Base-by-base conservation (phyloP, 331 rosid species). In the Acacia concinna region DNA sequence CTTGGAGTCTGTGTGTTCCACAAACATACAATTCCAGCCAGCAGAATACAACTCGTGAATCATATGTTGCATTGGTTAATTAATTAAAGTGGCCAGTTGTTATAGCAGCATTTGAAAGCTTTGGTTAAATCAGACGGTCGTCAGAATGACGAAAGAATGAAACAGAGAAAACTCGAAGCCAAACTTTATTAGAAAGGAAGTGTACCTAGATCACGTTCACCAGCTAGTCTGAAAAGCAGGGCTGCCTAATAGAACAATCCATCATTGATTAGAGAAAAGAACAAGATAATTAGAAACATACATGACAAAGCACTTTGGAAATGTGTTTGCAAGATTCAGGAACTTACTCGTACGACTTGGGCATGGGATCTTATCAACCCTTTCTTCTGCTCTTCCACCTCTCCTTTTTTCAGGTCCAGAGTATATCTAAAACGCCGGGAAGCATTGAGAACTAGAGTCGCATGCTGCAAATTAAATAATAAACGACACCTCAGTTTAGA, bases 341-440 rank as follows among this genome's bases (percentile, higher is more conserved):
- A 79, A 68, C 80, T 81, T 96, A 96, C 99, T 82, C 99, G 84
- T 66, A 96, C 86, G 89, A 93, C 99, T 93, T 96, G 99, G 63
- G 99, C 97, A 82, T 93, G 98, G 65, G 99, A 85, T 83, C 99
- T 90, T 71, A 96, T 93, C 96, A 91, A 83, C 84, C 91, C 79
- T 78, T 87, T 89, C 71, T 91, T 86, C 21, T 87, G 86, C 67
- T 85, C 91, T 82, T 83, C 88, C 52, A 90, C 96, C 81, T 89
- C 96, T 46, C 89, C 97, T 78, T 68, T 90, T 60, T 84, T 90
- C 35, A 96, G 90, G 89, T 96, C 97, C 83, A 96, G 78, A 15
- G 99, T 96, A 78, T 96, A 96, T 68, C 99, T 91, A 81, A 96
- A 96, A 72, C 99, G 91, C 46, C 99, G 85, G 67, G 97, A 91